These are phyloP conservation scores for Exophiala calicioides DNA, from an alignment of 2,329 filamentous ascomycete genomes.

Conservation along the genomic window DNA sequence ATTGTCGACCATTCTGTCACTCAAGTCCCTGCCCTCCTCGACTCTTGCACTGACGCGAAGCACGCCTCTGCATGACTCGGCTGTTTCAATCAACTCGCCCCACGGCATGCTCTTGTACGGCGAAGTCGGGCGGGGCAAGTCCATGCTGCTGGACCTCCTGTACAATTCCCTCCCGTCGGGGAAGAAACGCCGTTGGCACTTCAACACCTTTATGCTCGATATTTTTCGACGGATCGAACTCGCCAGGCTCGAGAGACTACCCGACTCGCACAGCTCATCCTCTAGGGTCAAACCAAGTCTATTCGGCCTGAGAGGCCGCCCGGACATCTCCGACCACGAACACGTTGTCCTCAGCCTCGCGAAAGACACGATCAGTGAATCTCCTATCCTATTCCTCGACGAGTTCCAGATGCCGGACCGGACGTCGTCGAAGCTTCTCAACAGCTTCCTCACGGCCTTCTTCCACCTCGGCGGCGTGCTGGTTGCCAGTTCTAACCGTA, in stretches of 20 bases:
- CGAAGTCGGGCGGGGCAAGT: constrained; percentile 80
- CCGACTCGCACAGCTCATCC: not conserved
- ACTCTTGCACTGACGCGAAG: constrained; percentile 65
- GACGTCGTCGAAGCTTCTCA: constrained; percentile 75
- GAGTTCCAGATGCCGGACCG: constrained; percentile 83
- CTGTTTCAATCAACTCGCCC: constrained; percentile 70
- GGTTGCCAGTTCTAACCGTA: constrained; percentile 77
- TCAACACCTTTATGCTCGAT: constrained; percentile 84
- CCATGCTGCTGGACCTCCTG: constrained; percentile 81
- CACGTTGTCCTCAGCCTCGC: constrained; percentile 74
- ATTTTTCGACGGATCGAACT: constrained; percentile 70
- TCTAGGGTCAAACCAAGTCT: constrained; percentile 8
- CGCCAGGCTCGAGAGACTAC: constrained; percentile 51
- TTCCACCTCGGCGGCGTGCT: constrained; percentile 81
- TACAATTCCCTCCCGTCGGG: constrained; percentile 72
- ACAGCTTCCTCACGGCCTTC: constrained; percentile 75
- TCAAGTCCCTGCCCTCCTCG: constrained; percentile 34
- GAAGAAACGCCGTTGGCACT: constrained; percentile 76
- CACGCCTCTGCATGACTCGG: constrained; percentile 70
- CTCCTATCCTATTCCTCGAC: constrained; percentile 76
- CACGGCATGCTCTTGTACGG: constrained; percentile 75
- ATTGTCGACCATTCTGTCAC: constrained; percentile 5
- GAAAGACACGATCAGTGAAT: constrained; percentile 71
- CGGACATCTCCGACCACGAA: constrained; percentile 48
- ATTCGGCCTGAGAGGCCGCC: constrained; percentile 10